Base-by-base conservation (phyloP, 1,139 yeast species). In the Blastobotrys indianensis region DNA sequence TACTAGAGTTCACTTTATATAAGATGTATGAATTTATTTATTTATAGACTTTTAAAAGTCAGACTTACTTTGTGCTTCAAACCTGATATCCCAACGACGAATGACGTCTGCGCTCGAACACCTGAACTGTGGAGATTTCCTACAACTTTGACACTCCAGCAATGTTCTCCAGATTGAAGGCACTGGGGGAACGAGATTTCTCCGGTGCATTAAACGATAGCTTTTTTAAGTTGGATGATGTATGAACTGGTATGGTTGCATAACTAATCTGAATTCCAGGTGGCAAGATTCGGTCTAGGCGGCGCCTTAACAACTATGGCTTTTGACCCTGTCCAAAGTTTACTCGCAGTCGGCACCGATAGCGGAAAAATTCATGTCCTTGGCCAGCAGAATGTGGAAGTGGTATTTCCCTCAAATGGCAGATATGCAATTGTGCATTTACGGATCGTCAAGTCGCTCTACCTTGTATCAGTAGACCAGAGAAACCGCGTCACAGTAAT, bases 381-480 rank as follows among this genome's bases (percentile, higher is more conserved):
- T 58, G 98, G 98, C 1, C 92, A 85, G 60, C 80, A 82, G 42
- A 79, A 84, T 44, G 95, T 90, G 7, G 87, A 85, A 52, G 86
- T 80, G 7, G 80, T 77, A 4, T 76, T 88, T 57, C 49, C 51
- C 15, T 43, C 63, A 13, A 39, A 42, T 20, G 45, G 46, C 4
- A 72, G 74, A 12, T 66, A 77, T 1, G 76, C 82, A 0, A 76
- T 88, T 15, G 70, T 71, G 34, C 70, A 73, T 34, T 62, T 90
- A 45, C 69, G 75, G 37, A 84, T 92, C 59, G 78, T 90, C 34
- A 83, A 85, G 55, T 94, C 95, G 1, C 76, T 85, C 1, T 92
- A 86, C 58, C 68, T 92, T 52, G 83, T 86, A 6, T 85, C 82
- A 1, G 66, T 82, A 38, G 82, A 86, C 63, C 69, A 74, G 44